Evolutionary conservation across 495 filamentous ascomycete genomes (phyloP).

Genomic region (Diplogelasinospora grovesii): DNA sequence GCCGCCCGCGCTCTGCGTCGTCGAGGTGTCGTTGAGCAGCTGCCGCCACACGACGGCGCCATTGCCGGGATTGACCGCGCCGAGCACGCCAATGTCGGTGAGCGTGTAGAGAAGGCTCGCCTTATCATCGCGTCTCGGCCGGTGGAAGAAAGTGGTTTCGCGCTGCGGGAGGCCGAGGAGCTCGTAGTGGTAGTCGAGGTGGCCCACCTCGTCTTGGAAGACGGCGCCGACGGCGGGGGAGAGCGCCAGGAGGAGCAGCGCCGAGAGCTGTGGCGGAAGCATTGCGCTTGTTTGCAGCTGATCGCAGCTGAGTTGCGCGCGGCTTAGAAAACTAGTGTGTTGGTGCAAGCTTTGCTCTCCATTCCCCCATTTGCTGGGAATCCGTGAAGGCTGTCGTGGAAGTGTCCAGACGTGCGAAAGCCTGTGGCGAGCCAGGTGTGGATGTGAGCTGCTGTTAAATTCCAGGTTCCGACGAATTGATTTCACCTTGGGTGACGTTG

Average conservation of each 20-base stretch:
- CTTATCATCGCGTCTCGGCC: constrained; percentile 68
- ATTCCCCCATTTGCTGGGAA: no score
- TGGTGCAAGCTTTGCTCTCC: no score
- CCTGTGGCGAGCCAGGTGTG: no score
- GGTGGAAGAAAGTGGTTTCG: constrained; percentile 90
- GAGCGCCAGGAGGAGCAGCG: constrained; percentile 26
- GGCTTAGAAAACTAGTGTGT: no score
- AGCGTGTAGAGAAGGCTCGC: constrained; percentile 89
- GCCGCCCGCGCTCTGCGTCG: no score
- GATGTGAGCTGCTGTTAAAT: no score
- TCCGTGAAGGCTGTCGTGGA: no score
- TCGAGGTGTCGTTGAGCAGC: constrained; percentile 38
- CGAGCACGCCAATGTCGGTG: constrained; percentile 71
- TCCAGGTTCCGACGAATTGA: no score
- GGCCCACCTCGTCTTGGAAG: constrained; percentile 83
- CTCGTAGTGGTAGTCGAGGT: constrained; percentile 87
- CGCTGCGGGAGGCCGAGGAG: constrained; percentile 75
- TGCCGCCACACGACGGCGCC: constrained; percentile 86
- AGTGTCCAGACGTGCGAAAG: no score
- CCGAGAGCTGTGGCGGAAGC: constrained; percentile 13
- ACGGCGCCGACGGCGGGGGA: constrained; percentile 53
- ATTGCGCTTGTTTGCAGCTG: no score
- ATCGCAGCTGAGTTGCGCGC: no score
- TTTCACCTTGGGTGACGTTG: no score
- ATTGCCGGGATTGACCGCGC: constrained; percentile 82